Conservation (phyloP, 1,139 yeast genomes). For the Saccharomyces hybrid region DNA sequence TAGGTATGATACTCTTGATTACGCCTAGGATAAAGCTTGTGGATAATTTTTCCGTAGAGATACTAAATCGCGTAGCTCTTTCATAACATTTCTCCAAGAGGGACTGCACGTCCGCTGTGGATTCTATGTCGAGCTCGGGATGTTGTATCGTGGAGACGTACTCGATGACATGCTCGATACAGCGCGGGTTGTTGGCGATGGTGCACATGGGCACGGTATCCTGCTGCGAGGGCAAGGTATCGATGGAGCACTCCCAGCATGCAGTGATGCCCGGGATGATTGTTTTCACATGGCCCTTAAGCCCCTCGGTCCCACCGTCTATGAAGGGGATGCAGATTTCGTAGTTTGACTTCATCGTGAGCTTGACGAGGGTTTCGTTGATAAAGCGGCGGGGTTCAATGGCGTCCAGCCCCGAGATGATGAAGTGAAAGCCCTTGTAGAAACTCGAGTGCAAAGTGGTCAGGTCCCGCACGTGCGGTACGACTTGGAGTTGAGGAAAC, state of each 20-base stretch:
- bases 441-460: conserved; percentile 63
- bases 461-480: conserved; percentile 56
- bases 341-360: conserved; percentile 49
- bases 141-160: conserved; percentile 80
- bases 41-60: conserved; percentile 56
- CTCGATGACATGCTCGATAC: conserved; percentile 91
- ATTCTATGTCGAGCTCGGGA: conserved; percentile 69
- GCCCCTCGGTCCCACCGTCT: conserved; percentile 96
- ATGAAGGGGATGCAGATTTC: conserved; percentile 66
- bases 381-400: conserved; percentile 92
- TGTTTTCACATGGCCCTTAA: conserved; percentile 84
- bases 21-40: conserved; percentile 72
- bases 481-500: conserved; percentile 33
- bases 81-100: conserved; percentile 47
- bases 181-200: conserved; percentile 84
- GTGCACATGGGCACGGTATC: conserved; percentile 72
- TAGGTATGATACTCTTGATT: conserved; percentile 86
- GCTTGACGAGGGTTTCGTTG: conserved; percentile 60
- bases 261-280: conserved; percentile 79
- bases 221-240: conserved; percentile 57
- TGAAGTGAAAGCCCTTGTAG: conserved; percentile 61
- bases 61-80: conserved; percentile 60
- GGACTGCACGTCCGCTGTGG: conserved; percentile 60
- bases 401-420: conserved; percentile 83
- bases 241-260: conserved; percentile 88